Evolutionary conservation across 2,329 filamentous ascomycete genomes (phyloP).

Genomic region (Aspergillus calidoustus): DNA sequence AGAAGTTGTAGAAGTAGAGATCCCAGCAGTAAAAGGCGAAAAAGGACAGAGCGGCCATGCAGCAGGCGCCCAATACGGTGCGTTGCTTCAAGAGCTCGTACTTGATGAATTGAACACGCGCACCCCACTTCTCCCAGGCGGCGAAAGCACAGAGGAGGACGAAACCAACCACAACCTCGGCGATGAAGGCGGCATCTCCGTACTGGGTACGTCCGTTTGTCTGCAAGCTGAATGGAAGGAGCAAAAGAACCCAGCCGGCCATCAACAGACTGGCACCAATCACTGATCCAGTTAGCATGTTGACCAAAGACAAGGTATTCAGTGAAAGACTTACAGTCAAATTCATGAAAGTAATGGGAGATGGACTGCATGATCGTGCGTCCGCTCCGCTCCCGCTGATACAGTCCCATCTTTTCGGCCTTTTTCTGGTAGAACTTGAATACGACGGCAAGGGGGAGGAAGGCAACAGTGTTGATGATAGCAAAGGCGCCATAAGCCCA

Average conservation of each 20-base stretch:
- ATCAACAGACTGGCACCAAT: slow-evolving; percentile 65
- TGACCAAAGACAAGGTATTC: slow-evolving; percentile 35
- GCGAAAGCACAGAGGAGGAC: slow-evolving; percentile 57
- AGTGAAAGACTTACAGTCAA: slow-evolving; percentile 61
- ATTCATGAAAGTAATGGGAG: slow-evolving; percentile 62
- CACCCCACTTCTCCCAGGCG: slow-evolving; percentile 59
- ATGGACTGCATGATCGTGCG: slow-evolving; percentile 55
- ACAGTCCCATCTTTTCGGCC: slow-evolving; percentile 60
- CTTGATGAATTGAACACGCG: slow-evolving; percentile 59
- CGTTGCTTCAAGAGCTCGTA: slow-evolving; percentile 56
- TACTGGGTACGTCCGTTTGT: slow-evolving; percentile 47
- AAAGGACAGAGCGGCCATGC: slow-evolving; percentile 55
- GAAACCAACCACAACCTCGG: slow-evolving; percentile 59
- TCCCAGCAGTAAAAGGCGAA: slow-evolving; percentile 60
- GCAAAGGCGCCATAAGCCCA: slow-evolving; percentile 68
- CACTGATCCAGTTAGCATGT: slow-evolving; percentile 36
- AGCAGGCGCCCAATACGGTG: slow-evolving; percentile 58
- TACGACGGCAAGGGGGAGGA: slow-evolving; percentile 59
- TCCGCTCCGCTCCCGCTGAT: slow-evolving; percentile 49
- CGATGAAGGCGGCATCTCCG: slow-evolving; percentile 53
- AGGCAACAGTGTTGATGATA: slow-evolving; percentile 62
- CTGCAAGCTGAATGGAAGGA: slow-evolving; percentile 67
- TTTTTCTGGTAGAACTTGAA: slow-evolving; percentile 63
- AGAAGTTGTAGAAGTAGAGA: slow-evolving; percentile 58
- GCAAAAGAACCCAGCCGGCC: slow-evolving; percentile 64